Conservation (phyloP, 1,284 basidiomycete genomes). For the Trametes versicolor region DNA sequence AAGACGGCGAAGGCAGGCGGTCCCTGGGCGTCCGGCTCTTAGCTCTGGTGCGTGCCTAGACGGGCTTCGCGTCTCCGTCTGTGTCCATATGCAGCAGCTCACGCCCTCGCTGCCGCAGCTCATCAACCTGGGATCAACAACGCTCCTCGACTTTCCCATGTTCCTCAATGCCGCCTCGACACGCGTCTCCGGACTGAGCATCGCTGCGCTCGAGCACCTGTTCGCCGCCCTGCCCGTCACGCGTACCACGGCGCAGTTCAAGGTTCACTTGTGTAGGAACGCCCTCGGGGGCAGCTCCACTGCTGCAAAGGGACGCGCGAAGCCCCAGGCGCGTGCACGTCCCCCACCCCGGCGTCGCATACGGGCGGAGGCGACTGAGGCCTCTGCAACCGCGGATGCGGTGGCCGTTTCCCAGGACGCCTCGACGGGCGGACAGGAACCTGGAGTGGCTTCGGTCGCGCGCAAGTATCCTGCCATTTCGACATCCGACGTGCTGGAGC, state of each 20-base stretch:
- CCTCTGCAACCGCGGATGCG: conserved; percentile 12
- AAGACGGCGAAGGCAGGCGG: conserved; percentile 50
- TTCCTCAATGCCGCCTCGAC: conserved; percentile 59
- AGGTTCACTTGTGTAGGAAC: conserved; percentile 58
- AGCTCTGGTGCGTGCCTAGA: conserved; percentile 47
- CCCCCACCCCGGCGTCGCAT: conserved; percentile 34
- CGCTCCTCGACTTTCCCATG: conserved; percentile 57
- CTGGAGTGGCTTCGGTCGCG: conserved; percentile 34
- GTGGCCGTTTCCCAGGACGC: conserved; percentile 13
- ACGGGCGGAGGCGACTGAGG: conserved; percentile 26
- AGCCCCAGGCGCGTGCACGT: conserved; percentile 45
- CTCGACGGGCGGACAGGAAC: conserved; percentile 8
- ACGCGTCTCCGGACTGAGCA: conserved; percentile 52
- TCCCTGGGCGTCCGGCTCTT: conserved; percentile 61
- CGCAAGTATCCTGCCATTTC: conserved; percentile 37
- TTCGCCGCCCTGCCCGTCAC: conserved; percentile 55
- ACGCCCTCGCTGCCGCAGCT: conserved; percentile 50
- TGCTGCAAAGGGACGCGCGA: conserved; percentile 33
- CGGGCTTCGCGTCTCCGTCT: conserved; percentile 8
- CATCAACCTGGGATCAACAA: conserved; percentile 61
- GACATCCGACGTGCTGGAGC: conserved; percentile 49
- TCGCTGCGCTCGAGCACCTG: conserved; percentile 48
- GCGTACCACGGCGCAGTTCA: conserved; percentile 53
- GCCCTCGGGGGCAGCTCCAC: conserved; percentile 30
- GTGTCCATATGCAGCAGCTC: conserved; percentile 4